These are phyloP conservation scores for Pythium biforme DNA, from an alignment of 352 stramenopile species.

Conservation along the genomic window DNA sequence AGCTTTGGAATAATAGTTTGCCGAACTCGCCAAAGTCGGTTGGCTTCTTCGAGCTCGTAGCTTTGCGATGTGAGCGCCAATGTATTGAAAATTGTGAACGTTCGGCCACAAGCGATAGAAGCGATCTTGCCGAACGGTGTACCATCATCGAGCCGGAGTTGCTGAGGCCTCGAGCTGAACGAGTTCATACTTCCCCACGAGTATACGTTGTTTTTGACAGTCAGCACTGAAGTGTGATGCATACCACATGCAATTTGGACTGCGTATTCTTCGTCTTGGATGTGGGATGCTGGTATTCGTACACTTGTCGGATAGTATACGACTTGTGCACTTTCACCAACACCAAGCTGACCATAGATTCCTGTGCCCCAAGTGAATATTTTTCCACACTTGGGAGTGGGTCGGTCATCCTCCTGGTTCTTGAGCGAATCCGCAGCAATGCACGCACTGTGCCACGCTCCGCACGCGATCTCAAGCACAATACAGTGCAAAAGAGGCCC, in stretches of 20 bases:
- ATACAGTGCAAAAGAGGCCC: conserved; percentile 35
- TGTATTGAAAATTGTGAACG: conserved; percentile 78
- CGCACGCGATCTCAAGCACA: conserved; percentile 61
- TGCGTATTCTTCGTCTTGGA: conserved; percentile 42
- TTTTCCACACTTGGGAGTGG: not conserved
- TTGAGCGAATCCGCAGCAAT: conserved; percentile 33
- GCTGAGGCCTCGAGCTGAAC: conserved; percentile 41
- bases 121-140: conserved; percentile 45
- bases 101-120: conserved; percentile 66
- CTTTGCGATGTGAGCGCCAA: conserved; percentile 43
- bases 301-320: conserved; percentile 45
- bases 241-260: conserved; percentile 56
- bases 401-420: conserved; percentile 7
- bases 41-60: conserved; percentile 56
- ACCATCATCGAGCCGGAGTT: conserved; percentile 34
- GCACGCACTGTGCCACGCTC: conserved; percentile 72
- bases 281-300: conserved; percentile 28
- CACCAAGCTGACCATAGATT: conserved; percentile 68
- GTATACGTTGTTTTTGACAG: conserved; percentile 50
- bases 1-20: conserved; percentile 46
- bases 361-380: conserved; percentile 76
- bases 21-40: conserved; percentile 48
- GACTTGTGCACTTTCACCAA: conserved; percentile 37
- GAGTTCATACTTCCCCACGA: conserved; percentile 61
- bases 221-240: conserved; percentile 65